phyloP scores from a whole-genome alignment of 345 rosid genomes.

The Erucastrum elatum region DNA sequence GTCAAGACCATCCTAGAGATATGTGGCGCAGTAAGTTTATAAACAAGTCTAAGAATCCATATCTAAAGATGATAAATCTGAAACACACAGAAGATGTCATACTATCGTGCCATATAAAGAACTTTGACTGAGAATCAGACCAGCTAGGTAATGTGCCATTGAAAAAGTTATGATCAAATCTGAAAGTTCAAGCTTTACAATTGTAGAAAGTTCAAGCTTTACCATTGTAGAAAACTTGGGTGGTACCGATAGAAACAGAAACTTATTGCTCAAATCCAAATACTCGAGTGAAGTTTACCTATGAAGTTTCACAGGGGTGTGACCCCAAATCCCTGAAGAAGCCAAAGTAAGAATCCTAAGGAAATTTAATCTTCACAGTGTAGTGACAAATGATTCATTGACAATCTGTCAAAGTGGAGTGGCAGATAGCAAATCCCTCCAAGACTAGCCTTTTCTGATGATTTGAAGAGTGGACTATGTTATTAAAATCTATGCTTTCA shows the following conservation, averaged over 20 bases:
- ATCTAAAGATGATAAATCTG: too few species aligned
- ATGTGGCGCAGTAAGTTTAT: too few species aligned
- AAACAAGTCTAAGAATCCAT: too few species aligned
- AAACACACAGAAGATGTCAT: too few species aligned
- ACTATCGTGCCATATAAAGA: too few species aligned
- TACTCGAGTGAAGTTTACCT: constrained; percentile 54
- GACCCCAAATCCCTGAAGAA: constrained; percentile 75
- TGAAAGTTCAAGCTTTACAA: constrained; percentile 60
- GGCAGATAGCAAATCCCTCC: constrained; percentile 48
- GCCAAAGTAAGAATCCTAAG: constrained; percentile 59
- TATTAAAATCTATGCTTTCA: neutral
- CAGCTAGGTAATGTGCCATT: constrained; percentile 57
- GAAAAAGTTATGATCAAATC: constrained; percentile 58
- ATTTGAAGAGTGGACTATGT: constrained; percentile 3
- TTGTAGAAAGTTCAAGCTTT: constrained; percentile 56
- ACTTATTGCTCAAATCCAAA: constrained; percentile 52
- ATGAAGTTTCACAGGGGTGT: constrained; percentile 67
- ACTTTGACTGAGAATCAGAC: constrained; percentile 42
- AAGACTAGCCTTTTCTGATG: constrained; percentile 37
- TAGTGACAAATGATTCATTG: constrained; percentile 66
- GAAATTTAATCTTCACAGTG: constrained; percentile 55
- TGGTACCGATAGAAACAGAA: constrained; percentile 37
- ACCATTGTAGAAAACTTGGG: constrained; percentile 64
- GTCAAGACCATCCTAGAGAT: too few species aligned
- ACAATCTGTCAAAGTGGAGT: constrained; percentile 49